Evolutionary conservation across 164 flowering plant genomes (phyloP), one percentile per base, ranked within the genome.

Genomic region (Chloranthus sessilifolius): DNA sequence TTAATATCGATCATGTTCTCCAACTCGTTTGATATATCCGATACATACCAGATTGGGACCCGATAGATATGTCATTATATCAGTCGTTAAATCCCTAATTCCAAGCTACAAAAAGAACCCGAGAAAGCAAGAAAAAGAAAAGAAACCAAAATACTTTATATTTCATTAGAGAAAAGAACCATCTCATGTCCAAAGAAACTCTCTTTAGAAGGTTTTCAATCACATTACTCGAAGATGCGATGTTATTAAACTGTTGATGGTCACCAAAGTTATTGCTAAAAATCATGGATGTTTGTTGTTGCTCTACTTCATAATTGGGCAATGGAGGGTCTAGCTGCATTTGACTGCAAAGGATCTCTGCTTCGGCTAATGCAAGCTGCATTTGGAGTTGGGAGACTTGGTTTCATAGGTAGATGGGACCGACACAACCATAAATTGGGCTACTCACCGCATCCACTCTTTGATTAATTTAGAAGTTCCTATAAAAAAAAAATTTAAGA

Each of bases 261-360:
- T 38, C 65, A 45, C 43, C 62, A 39, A 66, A 49, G 68, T 50
- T 72, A 55, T 11, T 51, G 26, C 42, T 53, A 22, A 68, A 50
- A 48, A 68, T 40, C 30, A 67, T 16, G 19, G 81, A 64, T 50
- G 66, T 73, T 26, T 74, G 71, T 27, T 65, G 64, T 24, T 45
- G 57, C 8, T 59, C 55, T 2, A 50, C 15, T 10, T 45, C 62
- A 16, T 59, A 48, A 33, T 60, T 36, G 1, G 66, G 63, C 19
- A 64, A 45, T 26, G 57, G 24, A 0, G 71, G 74, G 45, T 83
- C 82, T 26, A 71, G 79, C 37, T 84, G 92, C 88, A 84, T 79
- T 69, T 84, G 92, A 53, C 77, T 79, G 73, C 85, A 81, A 4
- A 81, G 68, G 12, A 84, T 79, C 78, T 84, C 88, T 27, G 92